Conservation (phyloP, 1,139 yeast genomes). For the Geotrichum reessii region DNA sequence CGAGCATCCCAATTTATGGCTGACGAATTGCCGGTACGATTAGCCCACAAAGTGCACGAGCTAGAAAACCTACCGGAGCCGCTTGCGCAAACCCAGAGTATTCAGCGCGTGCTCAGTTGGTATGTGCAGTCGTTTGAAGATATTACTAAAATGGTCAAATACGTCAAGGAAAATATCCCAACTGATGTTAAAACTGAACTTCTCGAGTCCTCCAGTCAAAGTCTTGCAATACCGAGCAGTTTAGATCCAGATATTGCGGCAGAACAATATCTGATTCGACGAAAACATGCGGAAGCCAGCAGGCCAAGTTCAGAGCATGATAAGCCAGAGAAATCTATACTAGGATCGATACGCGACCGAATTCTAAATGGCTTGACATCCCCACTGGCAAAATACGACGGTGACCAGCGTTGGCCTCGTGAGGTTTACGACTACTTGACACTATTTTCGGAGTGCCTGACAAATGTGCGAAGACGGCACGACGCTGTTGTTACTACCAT, state of each 20-base stretch:
- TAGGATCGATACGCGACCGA: conserved; percentile 19
- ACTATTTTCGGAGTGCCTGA: conserved; percentile 57
- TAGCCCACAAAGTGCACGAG: conserved; percentile 83
- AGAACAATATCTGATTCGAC: conserved; percentile 14
- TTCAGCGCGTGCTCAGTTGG: conserved; percentile 76
- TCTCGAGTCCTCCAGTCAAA: conserved; percentile 14
- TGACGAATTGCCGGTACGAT: conserved; percentile 79
- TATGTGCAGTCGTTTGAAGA: conserved; percentile 89
- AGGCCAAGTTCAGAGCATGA: conserved; percentile 6
- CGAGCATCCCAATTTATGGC: conserved; percentile 81
- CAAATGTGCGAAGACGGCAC: conserved; percentile 72
- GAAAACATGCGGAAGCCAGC: conserved; percentile 18
- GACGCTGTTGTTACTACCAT: conserved; percentile 92
- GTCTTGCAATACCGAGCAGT: conserved; percentile 13
- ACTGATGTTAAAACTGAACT: conserved; percentile 10
- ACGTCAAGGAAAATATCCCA: conserved; percentile 14
- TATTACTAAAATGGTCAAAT: conserved; percentile 45
- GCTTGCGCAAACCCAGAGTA: conserved; percentile 64
- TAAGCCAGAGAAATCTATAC: conserved; percentile 15
- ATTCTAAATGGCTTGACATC: conserved; percentile 46
- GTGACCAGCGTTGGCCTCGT: conserved; percentile 55
- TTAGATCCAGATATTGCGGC: conserved; percentile 14
- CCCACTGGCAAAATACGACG: conserved; percentile 46
- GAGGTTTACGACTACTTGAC: conserved; percentile 71
- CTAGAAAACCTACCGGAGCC: conserved; percentile 76